phyloP scores from a whole-genome alignment of 2,329 filamentous ascomycete species.

The Erysiphe pulchra region DNA sequence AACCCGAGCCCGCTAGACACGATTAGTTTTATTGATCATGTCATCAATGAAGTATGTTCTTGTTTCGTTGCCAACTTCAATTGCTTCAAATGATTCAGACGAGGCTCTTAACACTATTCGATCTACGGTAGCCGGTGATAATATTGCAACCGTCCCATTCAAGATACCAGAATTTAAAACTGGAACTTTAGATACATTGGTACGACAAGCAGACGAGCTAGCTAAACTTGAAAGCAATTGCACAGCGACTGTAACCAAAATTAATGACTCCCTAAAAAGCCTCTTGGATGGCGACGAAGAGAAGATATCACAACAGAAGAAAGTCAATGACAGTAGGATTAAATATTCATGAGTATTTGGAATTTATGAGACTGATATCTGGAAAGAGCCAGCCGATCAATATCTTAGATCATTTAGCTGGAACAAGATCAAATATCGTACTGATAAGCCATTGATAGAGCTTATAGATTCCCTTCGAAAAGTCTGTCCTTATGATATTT shows the following conservation, averaged over 20 bases:
- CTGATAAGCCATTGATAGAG: no score
- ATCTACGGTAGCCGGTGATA: conserved; percentile 44
- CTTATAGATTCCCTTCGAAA: no score
- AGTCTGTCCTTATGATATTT: no score
- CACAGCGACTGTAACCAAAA: conserved; percentile 63
- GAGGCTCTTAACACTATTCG: conserved; percentile 59
- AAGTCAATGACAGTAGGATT: no score
- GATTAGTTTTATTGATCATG: no score
- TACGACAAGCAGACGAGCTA: conserved; percentile 89
- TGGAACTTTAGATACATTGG: conserved; percentile 77
- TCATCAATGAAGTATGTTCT: conserved; percentile 44
- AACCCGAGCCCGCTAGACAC: no score
- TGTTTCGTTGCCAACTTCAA: conserved; percentile 70
- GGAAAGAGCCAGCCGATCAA: no score
- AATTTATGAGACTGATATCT: no score
- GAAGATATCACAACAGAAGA: no score
- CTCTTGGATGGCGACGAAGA: conserved; percentile 13
- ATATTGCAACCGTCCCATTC: conserved; percentile 53
- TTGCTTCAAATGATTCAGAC: conserved; percentile 54
- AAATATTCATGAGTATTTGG: no score
- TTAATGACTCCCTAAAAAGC: conserved; percentile 18
- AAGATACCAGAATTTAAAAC: conserved; percentile 89
- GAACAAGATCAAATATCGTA: no score
- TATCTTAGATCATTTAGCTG: no score
- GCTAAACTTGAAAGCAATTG: conserved; percentile 64